Conservation (phyloP, 139 green algal genomes). For the Trebouxia sp. region DNA sequence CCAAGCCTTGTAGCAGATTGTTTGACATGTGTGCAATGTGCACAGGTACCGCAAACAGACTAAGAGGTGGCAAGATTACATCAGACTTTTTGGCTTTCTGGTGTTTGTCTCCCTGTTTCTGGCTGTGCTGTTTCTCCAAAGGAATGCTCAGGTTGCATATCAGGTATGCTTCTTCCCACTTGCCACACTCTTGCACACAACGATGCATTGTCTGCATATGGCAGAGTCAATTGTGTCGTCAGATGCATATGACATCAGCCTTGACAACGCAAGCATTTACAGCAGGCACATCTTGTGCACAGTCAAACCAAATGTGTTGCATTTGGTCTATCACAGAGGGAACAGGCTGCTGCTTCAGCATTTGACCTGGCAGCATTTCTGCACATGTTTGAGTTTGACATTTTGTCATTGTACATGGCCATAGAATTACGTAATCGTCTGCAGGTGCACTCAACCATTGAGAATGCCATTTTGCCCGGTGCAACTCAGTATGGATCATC, state of each 20-base stretch:
- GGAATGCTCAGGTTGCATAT: constrained; percentile 62
- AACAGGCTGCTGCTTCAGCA: too few species aligned
- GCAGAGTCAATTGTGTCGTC: too few species aligned
- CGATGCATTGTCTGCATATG: too few species aligned
- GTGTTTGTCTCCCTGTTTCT: constrained; percentile 71
- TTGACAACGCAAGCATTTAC: too few species aligned
- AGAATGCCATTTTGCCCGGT: constrained; percentile 51
- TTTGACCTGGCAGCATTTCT: too few species aligned
- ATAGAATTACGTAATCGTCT: not conserved
- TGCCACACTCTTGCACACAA: too few species aligned
- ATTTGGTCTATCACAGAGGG: too few species aligned
- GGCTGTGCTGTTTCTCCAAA: constrained; percentile 71
- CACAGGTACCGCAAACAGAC: constrained; percentile 56
- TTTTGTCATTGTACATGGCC: too few species aligned
- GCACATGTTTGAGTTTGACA: too few species aligned
- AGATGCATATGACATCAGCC: too few species aligned
- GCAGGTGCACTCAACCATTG: constrained; percentile 61
- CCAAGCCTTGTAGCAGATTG: not conserved
- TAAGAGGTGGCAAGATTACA: constrained; percentile 70
- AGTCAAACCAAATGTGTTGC: too few species aligned
- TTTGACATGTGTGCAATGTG: not conserved
- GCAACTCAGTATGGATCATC: constrained; percentile 46
- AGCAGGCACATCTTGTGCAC: too few species aligned
- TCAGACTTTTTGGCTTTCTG: constrained; percentile 71
- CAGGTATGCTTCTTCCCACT: constrained; percentile 33